A percentile compares a stretch with the other conserved stretches of the same genome.
phyloP scores from a whole-genome alignment of 177 flowering plant species.

The Tripterygium wilfordii region DNA sequence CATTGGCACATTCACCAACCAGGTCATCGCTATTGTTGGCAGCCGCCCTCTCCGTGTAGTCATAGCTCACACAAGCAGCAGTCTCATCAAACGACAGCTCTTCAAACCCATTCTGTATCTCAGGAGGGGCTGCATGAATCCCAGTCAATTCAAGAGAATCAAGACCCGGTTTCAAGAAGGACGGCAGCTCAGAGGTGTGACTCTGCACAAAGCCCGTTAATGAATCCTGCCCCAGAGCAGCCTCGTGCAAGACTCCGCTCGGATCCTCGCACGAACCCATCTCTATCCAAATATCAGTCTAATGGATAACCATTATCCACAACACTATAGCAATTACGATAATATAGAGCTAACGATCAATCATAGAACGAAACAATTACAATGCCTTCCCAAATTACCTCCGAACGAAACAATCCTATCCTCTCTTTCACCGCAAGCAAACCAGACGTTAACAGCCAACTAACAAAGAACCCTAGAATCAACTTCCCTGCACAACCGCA shows the following conservation, averaged over 20 bases:
- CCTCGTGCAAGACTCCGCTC: background rate
- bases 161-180: slow-evolving; percentile 1
- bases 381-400: no score
- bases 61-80: slow-evolving; percentile 3
- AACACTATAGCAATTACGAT: no score
- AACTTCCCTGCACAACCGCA: no score
- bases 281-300: no score
- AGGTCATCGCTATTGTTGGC: background rate
- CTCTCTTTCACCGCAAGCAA: no score
- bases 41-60: background rate
- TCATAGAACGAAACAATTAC: no score
- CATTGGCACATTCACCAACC: background rate
- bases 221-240: slow-evolving; percentile 8
- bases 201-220: slow-evolving; percentile 3
- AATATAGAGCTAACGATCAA: no score
- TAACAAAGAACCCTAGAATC: no score
- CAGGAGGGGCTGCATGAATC: background rate
- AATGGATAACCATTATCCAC: no score
- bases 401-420: no score
- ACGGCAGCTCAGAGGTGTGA: slow-evolving; percentile 4
- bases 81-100: background rate
- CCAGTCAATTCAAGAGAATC: slow-evolving; percentile 1
- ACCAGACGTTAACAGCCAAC: no score
- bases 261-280: slow-evolving; percentile 28
- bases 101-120: background rate